phyloP scores from a whole-genome alignment of 495 filamentous ascomycete genomes.

The Peziza echinospora region DNA sequence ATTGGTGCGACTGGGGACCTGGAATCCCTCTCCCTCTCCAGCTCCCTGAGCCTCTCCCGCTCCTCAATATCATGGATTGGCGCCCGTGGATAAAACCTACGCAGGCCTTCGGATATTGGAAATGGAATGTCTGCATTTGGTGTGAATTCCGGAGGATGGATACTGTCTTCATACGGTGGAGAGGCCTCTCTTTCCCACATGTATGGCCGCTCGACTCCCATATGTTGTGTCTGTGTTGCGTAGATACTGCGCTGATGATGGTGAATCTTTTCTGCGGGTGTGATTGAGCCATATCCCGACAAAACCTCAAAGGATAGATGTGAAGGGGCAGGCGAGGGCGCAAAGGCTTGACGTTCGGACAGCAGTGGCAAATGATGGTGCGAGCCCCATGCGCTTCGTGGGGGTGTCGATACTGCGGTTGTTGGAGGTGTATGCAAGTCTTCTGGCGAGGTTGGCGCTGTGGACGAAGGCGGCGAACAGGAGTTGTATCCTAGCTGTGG shows the following conservation, averaged over 20 bases:
- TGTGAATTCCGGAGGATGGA: constrained; percentile 3
- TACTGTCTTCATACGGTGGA: background rate
- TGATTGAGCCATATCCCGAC: constrained; percentile 13
- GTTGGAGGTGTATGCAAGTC: background rate
- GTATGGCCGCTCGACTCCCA: too few species aligned
- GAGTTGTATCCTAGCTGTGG: background rate
- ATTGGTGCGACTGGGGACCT: constrained; percentile 1
- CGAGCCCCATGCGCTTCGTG: background rate
- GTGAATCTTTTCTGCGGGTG: constrained; percentile 8
- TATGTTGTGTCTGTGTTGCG: background rate
- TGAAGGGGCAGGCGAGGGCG: constrained; percentile 11
- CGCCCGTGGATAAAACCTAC: constrained; percentile 10
- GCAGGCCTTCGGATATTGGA: constrained; percentile 11
- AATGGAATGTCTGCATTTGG: constrained; percentile 14
- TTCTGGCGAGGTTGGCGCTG: background rate
- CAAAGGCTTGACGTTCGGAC: background rate
- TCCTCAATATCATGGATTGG: constrained; percentile 3
- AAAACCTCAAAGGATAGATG: constrained; percentile 13
- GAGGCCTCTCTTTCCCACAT: constrained; percentile 3
- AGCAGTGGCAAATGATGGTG: background rate
- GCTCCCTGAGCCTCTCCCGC: background rate
- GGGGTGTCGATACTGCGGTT: background rate
- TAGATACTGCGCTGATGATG: constrained; percentile 12
- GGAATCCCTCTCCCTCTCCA: too few species aligned
- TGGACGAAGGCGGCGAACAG: background rate